Evolutionary conservation across 1,139 yeast species (phyloP), one percentile per base, ranked within the genome.

Genomic region (Tardiomyces digboiensis): DNA sequence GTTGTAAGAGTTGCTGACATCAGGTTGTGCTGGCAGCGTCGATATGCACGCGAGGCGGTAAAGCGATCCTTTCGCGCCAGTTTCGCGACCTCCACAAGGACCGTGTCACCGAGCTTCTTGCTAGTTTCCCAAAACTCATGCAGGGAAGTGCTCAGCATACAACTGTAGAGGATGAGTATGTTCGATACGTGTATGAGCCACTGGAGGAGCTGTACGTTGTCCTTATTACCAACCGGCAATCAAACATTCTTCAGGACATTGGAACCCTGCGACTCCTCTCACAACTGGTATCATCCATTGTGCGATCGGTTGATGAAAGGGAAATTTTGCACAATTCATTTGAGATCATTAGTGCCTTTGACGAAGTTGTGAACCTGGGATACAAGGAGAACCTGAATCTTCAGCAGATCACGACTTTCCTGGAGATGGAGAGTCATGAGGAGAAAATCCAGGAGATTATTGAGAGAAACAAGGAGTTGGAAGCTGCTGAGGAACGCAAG

Each of bases 381-480:
- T 88, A 82, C 69, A 80, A 87, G 56, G 99, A 93, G 64, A 85
- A 87, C 64, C 71, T 91, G 54, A 79, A 93, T 1, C 64, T 84
- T 53, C 67, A 80, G 46, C 98, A 91, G 69, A 87, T 93, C 52
- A 80, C 79, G 63, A 85, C 94, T n/a, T 91, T 86, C 67, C 72
- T 93, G 67, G 93, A 88, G 62, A 91, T 93, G 98, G 97, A 93
- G 67, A 84, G 95, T 37, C 97, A 91, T 61, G 98, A 93, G 67
- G 99, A 93, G 67, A 89, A 87, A 71, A 89, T 93, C 59, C 97
- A 91, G 70, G 97, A 93, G 64, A 89, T 91, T 61, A 91, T 93
- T 58, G 97, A 91, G 66, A 80, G 94, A 62, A 91, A 91, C 68
- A 93, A 91, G 68, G 98, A 91, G 68, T 72, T 87, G 60, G 98